phyloP scores from a whole-genome alignment of 1,284 basidiomycete genomes.

The Cutaneotrichosporon sp. region DNA sequence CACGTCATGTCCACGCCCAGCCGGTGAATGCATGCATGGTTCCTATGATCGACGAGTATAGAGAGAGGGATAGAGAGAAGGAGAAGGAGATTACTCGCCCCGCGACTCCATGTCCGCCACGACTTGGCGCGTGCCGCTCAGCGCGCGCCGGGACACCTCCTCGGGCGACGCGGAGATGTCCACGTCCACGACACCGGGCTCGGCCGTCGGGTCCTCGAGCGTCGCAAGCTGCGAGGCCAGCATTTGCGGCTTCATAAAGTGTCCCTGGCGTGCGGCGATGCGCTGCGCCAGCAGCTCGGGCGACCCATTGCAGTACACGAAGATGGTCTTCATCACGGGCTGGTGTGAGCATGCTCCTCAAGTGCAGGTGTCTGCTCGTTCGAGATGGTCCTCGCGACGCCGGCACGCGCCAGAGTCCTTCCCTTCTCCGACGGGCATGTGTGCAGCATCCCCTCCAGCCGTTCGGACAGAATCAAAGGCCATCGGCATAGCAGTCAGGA shows the following conservation, averaged over 20 bases:
- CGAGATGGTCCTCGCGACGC: too few relatives aligned
- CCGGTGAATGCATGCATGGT: background rate
- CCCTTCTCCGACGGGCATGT: too few relatives aligned
- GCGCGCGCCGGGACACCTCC: constrained; percentile 60
- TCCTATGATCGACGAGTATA: too few relatives aligned
- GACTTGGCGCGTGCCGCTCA: constrained; percentile 39
- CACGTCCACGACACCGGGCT: constrained; percentile 69
- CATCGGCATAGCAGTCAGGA: too few relatives aligned
- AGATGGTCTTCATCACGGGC: constrained; percentile 63
- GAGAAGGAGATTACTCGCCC: constrained; percentile 15
- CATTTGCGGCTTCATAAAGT: constrained; percentile 90
- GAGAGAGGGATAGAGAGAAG: too few relatives aligned
- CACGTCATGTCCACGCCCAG: constrained; percentile 6
- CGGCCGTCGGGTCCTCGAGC: constrained; percentile 71
- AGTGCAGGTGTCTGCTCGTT: too few relatives aligned
- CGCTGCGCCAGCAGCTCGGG: constrained; percentile 66
- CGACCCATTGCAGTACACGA: constrained; percentile 78
- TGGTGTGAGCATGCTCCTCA: constrained; percentile 5
- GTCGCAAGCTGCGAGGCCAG: constrained; percentile 79
- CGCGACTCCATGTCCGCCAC: constrained; percentile 26
- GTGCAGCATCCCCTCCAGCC: too few relatives aligned
- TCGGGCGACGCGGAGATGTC: constrained; percentile 62
- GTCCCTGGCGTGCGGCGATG: constrained; percentile 70
- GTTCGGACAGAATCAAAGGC: too few relatives aligned
- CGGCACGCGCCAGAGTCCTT: too few relatives aligned